A percentile compares a stretch with the other conserved stretches of the same genome.
Conservation (phyloP, 306 rosid genomes). For the Dalbergia oliveri region DNA sequence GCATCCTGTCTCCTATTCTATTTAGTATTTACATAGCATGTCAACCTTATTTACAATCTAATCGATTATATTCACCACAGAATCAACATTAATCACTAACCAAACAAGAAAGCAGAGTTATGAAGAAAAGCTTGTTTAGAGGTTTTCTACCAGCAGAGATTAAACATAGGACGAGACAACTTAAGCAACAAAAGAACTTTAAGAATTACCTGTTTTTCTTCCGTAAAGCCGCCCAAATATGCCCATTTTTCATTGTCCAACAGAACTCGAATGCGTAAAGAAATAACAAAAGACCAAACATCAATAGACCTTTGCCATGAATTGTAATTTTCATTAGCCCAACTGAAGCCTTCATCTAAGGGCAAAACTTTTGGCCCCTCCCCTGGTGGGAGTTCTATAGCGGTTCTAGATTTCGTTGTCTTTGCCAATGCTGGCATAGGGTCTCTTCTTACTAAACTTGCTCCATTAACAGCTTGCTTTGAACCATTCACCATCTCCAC, state of each 20-base stretch:
- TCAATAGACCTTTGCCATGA: constrained; percentile 84
- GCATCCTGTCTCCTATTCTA: too few species aligned
- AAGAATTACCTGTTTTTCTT: constrained; percentile 77
- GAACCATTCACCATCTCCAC: constrained; percentile 62
- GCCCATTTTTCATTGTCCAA: constrained; percentile 92
- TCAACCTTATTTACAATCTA: too few species aligned
- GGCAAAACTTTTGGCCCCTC: constrained; percentile 87
- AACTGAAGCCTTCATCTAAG: constrained; percentile 87
- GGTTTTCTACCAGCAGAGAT: not conserved
- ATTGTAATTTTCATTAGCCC: constrained; percentile 94
- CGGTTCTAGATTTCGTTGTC: constrained; percentile 47
- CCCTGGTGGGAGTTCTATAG: constrained; percentile 68
- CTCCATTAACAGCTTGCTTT: constrained; percentile 66
- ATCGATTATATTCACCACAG: too few species aligned
- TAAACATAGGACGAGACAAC: not conserved
- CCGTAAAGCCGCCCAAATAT: constrained; percentile 82
- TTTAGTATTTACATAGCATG: too few species aligned
- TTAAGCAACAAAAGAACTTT: constrained; percentile 14
- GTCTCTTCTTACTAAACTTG: constrained; percentile 60
- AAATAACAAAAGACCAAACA: constrained; percentile 91
- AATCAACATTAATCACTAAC: not conserved
- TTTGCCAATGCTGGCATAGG: constrained; percentile 53
- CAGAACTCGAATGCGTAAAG: constrained; percentile 81
- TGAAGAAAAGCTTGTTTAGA: constrained; percentile 16
- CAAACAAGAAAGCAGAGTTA: not conserved